Conservation (phyloP, 176 grass and related monocot species). For the Bolboschoenus planiculmis region DNA sequence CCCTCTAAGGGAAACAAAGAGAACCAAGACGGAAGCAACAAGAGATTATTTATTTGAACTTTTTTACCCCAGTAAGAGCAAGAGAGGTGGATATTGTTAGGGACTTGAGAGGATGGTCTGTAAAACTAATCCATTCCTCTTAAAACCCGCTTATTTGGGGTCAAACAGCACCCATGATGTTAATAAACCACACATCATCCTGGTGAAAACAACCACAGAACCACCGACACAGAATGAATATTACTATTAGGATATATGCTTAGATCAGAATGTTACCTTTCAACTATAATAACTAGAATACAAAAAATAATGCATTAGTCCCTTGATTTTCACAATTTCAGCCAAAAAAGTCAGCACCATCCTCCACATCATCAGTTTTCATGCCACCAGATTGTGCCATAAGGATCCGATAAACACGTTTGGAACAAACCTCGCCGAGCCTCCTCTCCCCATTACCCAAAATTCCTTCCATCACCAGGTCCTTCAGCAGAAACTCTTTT, state of each 20-base stretch:
- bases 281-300: conserved; percentile 4
- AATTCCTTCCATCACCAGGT: conserved; percentile 40
- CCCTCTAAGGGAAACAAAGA: not conserved
- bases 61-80: not conserved
- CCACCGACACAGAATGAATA: not conserved
- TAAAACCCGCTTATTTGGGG: not conserved
- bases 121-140: not conserved
- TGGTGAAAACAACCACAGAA: not conserved
- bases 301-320: not conserved
- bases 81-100: not conserved
- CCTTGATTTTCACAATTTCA: not conserved
- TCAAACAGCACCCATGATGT: not conserved
- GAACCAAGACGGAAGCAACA: not conserved
- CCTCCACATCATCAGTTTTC: conserved; percentile 41
- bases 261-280: not conserved
- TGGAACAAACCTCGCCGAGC: conserved; percentile 62
- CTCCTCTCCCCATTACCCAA: conserved; percentile 46
- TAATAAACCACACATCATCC: not conserved
- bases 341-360: conserved; percentile 32
- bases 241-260: not conserved
- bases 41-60: not conserved
- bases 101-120: not conserved
- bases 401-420: conserved; percentile 56
- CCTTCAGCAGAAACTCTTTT: conserved; percentile 69
- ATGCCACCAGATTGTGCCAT: conserved; percentile 55